Base-by-base conservation (phyloP, 2,329 filamentous ascomycete species). In the Dothistroma septosporum region DNA sequence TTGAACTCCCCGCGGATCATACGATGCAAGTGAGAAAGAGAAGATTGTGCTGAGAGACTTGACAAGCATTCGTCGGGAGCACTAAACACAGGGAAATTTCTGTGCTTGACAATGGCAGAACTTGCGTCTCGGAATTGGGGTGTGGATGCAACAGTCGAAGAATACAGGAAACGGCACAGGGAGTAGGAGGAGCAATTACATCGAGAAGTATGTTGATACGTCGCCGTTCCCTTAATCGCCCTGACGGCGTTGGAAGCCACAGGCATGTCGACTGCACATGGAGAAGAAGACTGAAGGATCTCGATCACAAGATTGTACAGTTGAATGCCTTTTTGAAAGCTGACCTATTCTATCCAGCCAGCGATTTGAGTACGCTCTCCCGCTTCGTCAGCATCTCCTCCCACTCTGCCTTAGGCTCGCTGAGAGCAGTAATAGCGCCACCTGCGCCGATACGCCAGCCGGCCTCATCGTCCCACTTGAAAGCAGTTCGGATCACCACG, bases 401-500 rank as follows among this genome's bases (percentile, higher is more conserved):
- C 76, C 87, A 88, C 79, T 97, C 93, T 2, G 86, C 91, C 60
- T 87, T 82, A 0, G 88, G 81, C 2, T 88, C 90, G 73, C 92
- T 96, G 60, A 96, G 79, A 24, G 87, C 88, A 1, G 93, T 97
- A 16, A 97, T 87, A 0, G 93, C 93, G 1, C 93, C 94, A 0
- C 93, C 94, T 6, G 93, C 93, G 5, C 92, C 93, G 41, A 97
- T 85, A 46, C 85, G 84, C 93, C 93, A 97, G 52, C 76, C 66
- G 52, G 64, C 57, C 71, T 89, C 86, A 60, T 86, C 84, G 62
- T 88, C 85, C 84, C 86, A 90, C 46, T 82, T 80, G 68, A 93
- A 92, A 69, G 92, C 84, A 53, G 88, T 92, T 24, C 93, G 83
- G 63, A 97, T 97, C 1, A 92, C 87, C 19, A 97, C 94, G 66